A percentile compares a stretch with the other conserved stretches of the same genome.
These are phyloP conservation scores for Macrotyloma uniflorum DNA, from an alignment of 306 rosid genomes.

Conservation along the genomic window DNA sequence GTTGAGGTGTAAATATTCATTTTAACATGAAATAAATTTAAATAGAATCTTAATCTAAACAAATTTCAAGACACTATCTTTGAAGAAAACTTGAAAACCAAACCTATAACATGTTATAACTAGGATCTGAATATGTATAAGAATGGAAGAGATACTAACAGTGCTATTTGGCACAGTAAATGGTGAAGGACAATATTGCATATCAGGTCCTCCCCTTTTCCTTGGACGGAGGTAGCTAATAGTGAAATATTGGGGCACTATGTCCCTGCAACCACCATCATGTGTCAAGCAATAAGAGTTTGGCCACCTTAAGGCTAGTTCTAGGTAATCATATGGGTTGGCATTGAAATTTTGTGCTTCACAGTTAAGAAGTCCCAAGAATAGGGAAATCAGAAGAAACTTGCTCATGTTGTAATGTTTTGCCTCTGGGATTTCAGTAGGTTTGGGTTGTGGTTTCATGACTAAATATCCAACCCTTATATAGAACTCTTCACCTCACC, in stretches of 20 bases:
- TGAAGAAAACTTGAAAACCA: too few relatives aligned
- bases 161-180: background rate
- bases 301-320: constrained; percentile 15
- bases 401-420: background rate
- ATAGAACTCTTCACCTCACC: background rate
- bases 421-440: background rate
- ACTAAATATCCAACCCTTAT: background rate
- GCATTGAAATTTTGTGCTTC: background rate
- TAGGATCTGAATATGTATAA: background rate
- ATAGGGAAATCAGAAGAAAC: background rate
- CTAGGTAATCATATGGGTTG: background rate
- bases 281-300: background rate
- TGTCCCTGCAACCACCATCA: constrained; percentile 1
- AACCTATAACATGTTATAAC: background rate
- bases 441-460: background rate
- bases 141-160: background rate
- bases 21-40: too few relatives aligned
- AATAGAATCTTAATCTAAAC: too few relatives aligned
- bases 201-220: constrained; percentile 1
- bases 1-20: too few relatives aligned
- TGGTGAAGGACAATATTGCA: background rate
- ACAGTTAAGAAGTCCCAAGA: background rate
- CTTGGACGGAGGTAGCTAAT: background rate
- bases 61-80: background rate
- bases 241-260: constrained; percentile 5